A percentile compares a stretch with the other conserved stretches of the same genome.
Conservation (phyloP, 1,139 yeast species). For the Ashbya aceris region DNA sequence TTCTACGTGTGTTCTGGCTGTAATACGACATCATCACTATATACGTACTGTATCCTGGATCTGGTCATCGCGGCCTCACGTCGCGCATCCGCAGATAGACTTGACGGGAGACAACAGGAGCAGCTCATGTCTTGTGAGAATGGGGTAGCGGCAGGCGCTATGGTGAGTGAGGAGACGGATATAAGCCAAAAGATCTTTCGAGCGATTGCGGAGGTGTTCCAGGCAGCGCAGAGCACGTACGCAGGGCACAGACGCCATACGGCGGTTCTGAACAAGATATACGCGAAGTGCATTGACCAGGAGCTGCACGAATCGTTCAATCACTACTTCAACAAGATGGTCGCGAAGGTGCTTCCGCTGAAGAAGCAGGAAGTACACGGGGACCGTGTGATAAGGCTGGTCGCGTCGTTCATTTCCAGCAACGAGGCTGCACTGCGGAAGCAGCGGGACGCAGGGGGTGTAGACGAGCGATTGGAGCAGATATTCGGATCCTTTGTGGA, state of each 20-base stretch:
- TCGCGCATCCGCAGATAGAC: too few relatives aligned
- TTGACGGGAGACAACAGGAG: too few relatives aligned
- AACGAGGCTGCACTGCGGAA: slow-evolving; percentile 7
- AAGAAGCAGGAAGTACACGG: slow-evolving; percentile 67
- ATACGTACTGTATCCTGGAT: too few relatives aligned
- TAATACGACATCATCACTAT: too few relatives aligned
- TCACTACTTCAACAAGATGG: slow-evolving; percentile 46
- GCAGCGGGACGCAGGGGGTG: slow-evolving; percentile 32
- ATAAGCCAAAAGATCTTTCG: slow-evolving; percentile 29
- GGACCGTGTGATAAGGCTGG: slow-evolving; percentile 68
- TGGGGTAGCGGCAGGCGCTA: background rate
- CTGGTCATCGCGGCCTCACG: too few relatives aligned
- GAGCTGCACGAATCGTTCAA: slow-evolving; percentile 51
- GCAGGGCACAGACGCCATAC: slow-evolving; percentile 74
- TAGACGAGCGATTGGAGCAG: slow-evolving; percentile 31
- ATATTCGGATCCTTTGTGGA: slow-evolving; percentile 47
- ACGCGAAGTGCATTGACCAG: slow-evolving; percentile 44
- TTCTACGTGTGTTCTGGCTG: too few relatives aligned
- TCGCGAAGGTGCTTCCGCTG: slow-evolving; percentile 56
- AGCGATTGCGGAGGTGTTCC: slow-evolving; percentile 64
- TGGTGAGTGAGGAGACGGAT: background rate
- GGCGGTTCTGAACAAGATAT: slow-evolving; percentile 51
- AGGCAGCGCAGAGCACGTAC: slow-evolving; percentile 64
- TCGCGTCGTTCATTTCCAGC: slow-evolving; percentile 51
- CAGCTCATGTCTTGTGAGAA: too few relatives aligned